These are phyloP conservation scores for Suhomyces prunicola DNA, from an alignment of 805 yeast genomes.

Conservation along the genomic window DNA sequence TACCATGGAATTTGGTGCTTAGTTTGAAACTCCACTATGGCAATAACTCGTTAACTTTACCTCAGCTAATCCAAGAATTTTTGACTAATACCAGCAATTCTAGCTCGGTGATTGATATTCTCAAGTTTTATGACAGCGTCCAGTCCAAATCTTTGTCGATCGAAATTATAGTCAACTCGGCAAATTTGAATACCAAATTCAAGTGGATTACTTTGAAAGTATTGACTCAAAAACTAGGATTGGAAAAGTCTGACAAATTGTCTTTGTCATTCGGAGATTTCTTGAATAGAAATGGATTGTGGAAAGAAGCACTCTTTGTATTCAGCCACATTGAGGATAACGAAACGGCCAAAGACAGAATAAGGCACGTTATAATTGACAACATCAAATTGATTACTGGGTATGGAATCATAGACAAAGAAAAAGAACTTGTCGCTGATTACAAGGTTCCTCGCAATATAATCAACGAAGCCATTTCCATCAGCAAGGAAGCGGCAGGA, in stretches of 20 bases:
- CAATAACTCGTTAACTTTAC: slow-evolving; percentile 18
- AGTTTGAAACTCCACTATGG: slow-evolving; percentile 65
- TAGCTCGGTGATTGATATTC: slow-evolving; percentile 17
- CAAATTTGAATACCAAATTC: slow-evolving; percentile 32
- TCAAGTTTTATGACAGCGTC: slow-evolving; percentile 15
- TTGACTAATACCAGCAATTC: slow-evolving; percentile 11
- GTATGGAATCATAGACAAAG: slow-evolving; percentile 15
- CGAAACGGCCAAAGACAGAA: slow-evolving; percentile 35
- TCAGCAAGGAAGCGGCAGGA: slow-evolving; percentile 45
- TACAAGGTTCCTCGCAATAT: slow-evolving; percentile 48
- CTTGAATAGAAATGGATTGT: slow-evolving; percentile 44
- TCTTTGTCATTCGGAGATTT: slow-evolving; percentile 43
- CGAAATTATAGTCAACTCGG: neutral
- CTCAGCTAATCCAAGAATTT: neutral
- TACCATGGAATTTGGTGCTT: slow-evolving; percentile 67
- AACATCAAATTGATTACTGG: slow-evolving; percentile 30
- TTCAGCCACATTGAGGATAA: slow-evolving; percentile 56
- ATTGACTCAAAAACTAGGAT: slow-evolving; percentile 20
- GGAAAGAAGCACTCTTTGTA: slow-evolving; percentile 62
- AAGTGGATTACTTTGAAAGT: slow-evolving; percentile 54
- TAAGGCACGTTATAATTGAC: slow-evolving; percentile 35
- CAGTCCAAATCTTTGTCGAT: slow-evolving; percentile 3
- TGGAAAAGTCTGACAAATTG: slow-evolving; percentile 24
- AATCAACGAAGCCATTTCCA: slow-evolving; percentile 59
- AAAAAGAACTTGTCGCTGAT: slow-evolving; percentile 33